These are phyloP conservation scores for Wickerhamiella musiphila DNA, from an alignment of 805 yeast species.

Conservation along the genomic window DNA sequence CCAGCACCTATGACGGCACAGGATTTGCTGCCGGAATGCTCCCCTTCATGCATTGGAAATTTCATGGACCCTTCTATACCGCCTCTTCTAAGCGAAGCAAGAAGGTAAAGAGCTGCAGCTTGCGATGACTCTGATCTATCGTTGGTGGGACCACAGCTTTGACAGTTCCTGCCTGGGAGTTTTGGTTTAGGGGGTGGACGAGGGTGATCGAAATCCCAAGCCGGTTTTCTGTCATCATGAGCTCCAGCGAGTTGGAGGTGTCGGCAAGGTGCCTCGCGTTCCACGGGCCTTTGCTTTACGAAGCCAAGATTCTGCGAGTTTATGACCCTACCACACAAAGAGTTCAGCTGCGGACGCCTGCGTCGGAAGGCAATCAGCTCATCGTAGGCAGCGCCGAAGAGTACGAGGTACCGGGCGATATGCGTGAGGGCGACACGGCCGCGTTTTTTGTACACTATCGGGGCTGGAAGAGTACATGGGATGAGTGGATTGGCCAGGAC, in stretches of 20 bases:
- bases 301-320: conserved; percentile 57
- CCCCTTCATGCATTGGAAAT: too few relatives aligned
- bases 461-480: conserved; percentile 95
- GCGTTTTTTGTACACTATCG: conserved; percentile 70
- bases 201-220: background rate
- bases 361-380: conserved; percentile 1
- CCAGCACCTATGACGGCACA: conserved; percentile 91
- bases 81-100: too few relatives aligned
- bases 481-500: conserved; percentile 74
- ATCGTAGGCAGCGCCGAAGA: conserved; percentile 8
- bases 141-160: too few relatives aligned
- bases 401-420: conserved; percentile 15
- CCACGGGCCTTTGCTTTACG: conserved; percentile 82
- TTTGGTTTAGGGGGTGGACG: too few relatives aligned
- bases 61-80: too few relatives aligned
- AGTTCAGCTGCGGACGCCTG: conserved; percentile 1
- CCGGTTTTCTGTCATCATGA: background rate
- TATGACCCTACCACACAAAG: conserved; percentile 30
- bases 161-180: too few relatives aligned
- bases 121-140: too few relatives aligned
- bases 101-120: too few relatives aligned
- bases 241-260: conserved; percentile 5
- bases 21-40: too few relatives aligned
- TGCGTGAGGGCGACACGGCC: conserved; percentile 19
- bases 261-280: conserved; percentile 44